Percentiles rank a stretch among this genome's conserved stretches.
Evolutionary conservation across 2,329 filamentous ascomycete species (phyloP).

Genomic region (Pseudocercospora eumusae): DNA sequence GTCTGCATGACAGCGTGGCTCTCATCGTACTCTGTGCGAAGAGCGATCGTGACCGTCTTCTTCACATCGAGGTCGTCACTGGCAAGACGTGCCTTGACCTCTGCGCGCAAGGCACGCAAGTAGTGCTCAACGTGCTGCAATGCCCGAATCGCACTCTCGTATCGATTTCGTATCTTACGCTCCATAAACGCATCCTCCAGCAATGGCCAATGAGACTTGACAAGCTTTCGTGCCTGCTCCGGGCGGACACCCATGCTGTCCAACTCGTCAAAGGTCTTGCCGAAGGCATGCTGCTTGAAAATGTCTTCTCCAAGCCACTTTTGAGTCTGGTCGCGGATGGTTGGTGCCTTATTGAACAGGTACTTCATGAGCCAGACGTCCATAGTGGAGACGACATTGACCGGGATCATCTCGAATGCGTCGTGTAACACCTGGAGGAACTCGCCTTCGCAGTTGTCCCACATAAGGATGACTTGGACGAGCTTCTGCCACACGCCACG

Average conservation of each 20-base stretch:
- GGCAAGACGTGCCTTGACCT: background rate
- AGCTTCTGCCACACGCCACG: constrained; percentile 14
- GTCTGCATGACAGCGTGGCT: constrained; percentile 3
- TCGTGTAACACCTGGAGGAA: constrained; percentile 20
- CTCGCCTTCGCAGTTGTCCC: constrained; percentile 26
- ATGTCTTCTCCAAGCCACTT: constrained; percentile 14
- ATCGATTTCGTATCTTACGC: constrained; percentile 8
- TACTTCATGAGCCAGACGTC: constrained; percentile 19
- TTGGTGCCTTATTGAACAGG: constrained; percentile 15
- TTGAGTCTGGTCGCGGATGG: constrained; percentile 12
- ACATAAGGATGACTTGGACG: constrained; percentile 18
- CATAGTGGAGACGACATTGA: constrained; percentile 17
- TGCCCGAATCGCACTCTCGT: constrained; percentile 15
- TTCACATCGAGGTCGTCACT: background rate
- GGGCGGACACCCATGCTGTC: constrained; percentile 13
- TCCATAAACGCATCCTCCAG: constrained; percentile 9
- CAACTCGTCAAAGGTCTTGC: background rate
- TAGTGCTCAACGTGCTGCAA: constrained; percentile 14
- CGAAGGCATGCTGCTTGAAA: constrained; percentile 15
- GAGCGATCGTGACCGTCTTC: constrained; percentile 4
- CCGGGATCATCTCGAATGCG: constrained; percentile 17
- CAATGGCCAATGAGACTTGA: background rate
- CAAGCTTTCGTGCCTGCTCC: constrained; percentile 12
- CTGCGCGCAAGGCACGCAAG: constrained; percentile 1
- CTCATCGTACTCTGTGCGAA: constrained; percentile 15